Percentiles rank a stretch among this genome's conserved stretches.
These are phyloP conservation scores for Trypanosoma congolense DNA, from an alignment of 208 protist genomes.

Conservation along the genomic window DNA sequence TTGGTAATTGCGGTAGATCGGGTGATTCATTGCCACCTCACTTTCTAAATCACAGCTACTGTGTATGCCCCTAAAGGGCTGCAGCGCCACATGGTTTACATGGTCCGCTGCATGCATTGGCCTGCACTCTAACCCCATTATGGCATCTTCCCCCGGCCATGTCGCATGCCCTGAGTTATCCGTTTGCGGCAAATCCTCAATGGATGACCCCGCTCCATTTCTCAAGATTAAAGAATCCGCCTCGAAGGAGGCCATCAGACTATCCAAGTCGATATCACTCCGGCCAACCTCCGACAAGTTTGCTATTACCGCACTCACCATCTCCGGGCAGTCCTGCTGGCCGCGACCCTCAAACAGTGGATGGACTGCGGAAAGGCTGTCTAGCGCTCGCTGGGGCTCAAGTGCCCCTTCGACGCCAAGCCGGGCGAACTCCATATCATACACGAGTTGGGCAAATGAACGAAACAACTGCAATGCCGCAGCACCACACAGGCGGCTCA, in stretches of 20 bases:
- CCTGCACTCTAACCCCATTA: background rate
- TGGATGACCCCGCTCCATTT: background rate
- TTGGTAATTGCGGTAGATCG: background rate
- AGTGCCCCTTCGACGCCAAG: slow-evolving; percentile 23
- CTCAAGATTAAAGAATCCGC: slow-evolving; percentile 11
- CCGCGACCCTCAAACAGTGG: slow-evolving; percentile 70
- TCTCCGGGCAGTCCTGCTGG: slow-evolving; percentile 88
- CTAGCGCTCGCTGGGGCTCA: slow-evolving; percentile 42
- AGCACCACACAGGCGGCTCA: slow-evolving; percentile 25
- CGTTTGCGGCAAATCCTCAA: no score
- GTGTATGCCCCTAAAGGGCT: no score
- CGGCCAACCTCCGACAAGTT: slow-evolving; percentile 72
- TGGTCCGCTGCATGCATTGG: background rate
- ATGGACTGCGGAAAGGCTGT: slow-evolving; percentile 53
- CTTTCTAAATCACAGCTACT: no score
- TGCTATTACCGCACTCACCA: slow-evolving; percentile 62
- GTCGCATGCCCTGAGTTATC: no score
- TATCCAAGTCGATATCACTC: slow-evolving; percentile 39
- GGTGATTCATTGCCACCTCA: background rate
- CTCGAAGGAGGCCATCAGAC: slow-evolving; percentile 46
- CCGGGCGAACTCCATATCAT: slow-evolving; percentile 52
- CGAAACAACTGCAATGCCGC: slow-evolving; percentile 42
- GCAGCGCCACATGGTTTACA: background rate
- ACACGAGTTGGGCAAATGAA: slow-evolving; percentile 40
- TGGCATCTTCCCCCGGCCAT: background rate